These are phyloP conservation scores for Fragosphaeria purpurea DNA, from an alignment of 2,329 filamentous ascomycete genomes.

Conservation along the genomic window DNA sequence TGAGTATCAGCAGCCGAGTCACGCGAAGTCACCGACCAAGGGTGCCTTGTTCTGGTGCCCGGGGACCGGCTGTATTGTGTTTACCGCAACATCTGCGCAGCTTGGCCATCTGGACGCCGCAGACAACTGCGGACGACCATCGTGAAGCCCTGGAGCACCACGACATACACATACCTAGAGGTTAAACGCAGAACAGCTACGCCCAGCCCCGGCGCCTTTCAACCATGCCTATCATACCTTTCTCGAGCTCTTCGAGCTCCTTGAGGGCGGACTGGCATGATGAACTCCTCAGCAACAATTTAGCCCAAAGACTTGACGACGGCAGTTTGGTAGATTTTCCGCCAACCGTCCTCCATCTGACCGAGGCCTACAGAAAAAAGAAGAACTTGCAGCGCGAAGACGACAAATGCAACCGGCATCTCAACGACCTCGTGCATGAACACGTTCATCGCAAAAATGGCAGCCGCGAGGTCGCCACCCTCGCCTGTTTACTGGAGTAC, in stretches of 20 bases:
- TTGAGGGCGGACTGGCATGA: constrained; percentile 5
- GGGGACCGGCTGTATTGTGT: constrained; percentile 1
- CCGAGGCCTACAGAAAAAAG: constrained; percentile 1
- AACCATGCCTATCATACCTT: constrained; percentile 2
- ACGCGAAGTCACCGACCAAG: too few relatives aligned
- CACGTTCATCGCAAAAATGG: constrained; percentile 5
- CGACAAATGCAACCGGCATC: constrained; percentile 17
- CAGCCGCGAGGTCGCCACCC: constrained; percentile 2
- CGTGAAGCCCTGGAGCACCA: too few relatives aligned
- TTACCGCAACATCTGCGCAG: background rate
- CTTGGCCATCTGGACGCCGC: background rate
- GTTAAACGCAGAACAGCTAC: too few relatives aligned
- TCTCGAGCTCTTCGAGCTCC: constrained; percentile 1
- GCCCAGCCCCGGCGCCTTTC: too few relatives aligned
- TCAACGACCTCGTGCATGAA: constrained; percentile 13
- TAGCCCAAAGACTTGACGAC: constrained; percentile 1
- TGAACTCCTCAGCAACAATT: background rate
- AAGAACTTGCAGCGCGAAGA: background rate
- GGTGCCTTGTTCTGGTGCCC: background rate
- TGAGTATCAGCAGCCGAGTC: too few relatives aligned
- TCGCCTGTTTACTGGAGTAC: constrained; percentile 8
- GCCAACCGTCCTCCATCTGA: background rate
- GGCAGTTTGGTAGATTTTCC: constrained; percentile 3
- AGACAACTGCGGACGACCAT: too few relatives aligned
- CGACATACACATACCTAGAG: background rate